phyloP scores from a whole-genome alignment of 2,329 filamentous ascomycete species.

The Lachnellula cervina region DNA sequence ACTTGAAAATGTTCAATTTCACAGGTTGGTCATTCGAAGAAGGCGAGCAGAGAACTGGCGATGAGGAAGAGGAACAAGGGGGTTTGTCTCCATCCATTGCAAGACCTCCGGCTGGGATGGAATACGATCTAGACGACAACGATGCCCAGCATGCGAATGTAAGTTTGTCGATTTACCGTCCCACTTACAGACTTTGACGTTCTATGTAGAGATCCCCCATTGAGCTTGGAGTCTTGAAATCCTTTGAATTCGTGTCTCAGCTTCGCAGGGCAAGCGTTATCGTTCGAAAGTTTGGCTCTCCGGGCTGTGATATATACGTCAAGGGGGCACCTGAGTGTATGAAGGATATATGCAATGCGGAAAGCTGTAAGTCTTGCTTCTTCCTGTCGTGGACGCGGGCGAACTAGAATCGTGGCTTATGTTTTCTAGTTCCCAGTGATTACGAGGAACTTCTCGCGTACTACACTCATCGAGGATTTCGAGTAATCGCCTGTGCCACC shows the following conservation, averaged over 20 bases:
- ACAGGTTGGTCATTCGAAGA: constrained; percentile 92
- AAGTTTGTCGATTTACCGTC: constrained; percentile 14
- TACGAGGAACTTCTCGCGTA: constrained; percentile 85
- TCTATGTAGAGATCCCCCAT: constrained; percentile 46
- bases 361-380: constrained; percentile 58
- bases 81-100: constrained; percentile 85
- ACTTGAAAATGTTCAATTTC: constrained; percentile 98
- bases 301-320: constrained; percentile 82
- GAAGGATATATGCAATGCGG: constrained; percentile 81
- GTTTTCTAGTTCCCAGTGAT: constrained; percentile 63
- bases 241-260: constrained; percentile 93
- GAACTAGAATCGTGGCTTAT: constrained; percentile 2
- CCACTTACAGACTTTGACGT: neutral
- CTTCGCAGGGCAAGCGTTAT: constrained; percentile 89
- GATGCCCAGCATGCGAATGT: constrained; percentile 30
- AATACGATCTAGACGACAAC: constrained; percentile 51
- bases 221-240: constrained; percentile 85
- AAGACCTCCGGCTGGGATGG: constrained; percentile 62
- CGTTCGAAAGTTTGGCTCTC: constrained; percentile 80
- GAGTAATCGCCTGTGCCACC: constrained; percentile 91
- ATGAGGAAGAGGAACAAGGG: constrained; percentile 66
- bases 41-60: constrained; percentile 63
- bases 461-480: constrained; percentile 94
- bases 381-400: neutral
- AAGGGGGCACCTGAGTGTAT: constrained; percentile 97